Evolutionary conservation across 257 asterid genomes (phyloP), one percentile per base, ranked within the genome.

Genomic region (Henckelia pumila): DNA sequence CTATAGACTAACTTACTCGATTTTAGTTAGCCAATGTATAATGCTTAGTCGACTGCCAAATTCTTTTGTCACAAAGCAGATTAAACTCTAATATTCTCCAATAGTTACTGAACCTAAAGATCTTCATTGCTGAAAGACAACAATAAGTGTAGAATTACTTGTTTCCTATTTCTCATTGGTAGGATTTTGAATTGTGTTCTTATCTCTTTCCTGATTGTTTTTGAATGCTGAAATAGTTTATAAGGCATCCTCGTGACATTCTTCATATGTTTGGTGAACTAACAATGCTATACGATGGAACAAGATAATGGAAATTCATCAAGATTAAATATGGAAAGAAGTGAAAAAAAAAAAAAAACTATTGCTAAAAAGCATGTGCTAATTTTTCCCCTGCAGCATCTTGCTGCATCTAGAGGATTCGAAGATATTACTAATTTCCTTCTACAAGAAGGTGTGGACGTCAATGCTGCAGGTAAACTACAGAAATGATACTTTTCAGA

Each of bases 401-500:
- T 93, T 75, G 95, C 99, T 76, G 96, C 99, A 62, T 88, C 96
- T 0, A 80, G 73, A 81, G 99, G 99, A 19, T 81, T 77, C 6
- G 95, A 88, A 79, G 96, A 88, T 64, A 83, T 93, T 35, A 77
- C 82, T 37, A 73, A 44, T 63, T 88, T 82, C 79, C 95, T 93
- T 28, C 50, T 90, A 63, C 95, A 88, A 70, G 92, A 86, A 81
- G 83, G 84, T 2, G 78, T 83, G 57, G 93, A 88, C 61, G 40
- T 85, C 64, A 86, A 85, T 58, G 79, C 66, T 29, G 79, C 84
- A 81, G 98, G 96, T 88, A 71, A 52, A 25, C 47, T 63, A 53
- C 63, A 49, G 67, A 56, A 5, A 3, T 9, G 5, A 44, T 29
- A 21, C 55, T 17, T 57, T 9, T 33, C 10, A 61, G 24, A 59